These are phyloP conservation scores for Pseudomonodictys pantanalensis DNA, from an alignment of 495 filamentous ascomycete species.

Conservation along the genomic window DNA sequence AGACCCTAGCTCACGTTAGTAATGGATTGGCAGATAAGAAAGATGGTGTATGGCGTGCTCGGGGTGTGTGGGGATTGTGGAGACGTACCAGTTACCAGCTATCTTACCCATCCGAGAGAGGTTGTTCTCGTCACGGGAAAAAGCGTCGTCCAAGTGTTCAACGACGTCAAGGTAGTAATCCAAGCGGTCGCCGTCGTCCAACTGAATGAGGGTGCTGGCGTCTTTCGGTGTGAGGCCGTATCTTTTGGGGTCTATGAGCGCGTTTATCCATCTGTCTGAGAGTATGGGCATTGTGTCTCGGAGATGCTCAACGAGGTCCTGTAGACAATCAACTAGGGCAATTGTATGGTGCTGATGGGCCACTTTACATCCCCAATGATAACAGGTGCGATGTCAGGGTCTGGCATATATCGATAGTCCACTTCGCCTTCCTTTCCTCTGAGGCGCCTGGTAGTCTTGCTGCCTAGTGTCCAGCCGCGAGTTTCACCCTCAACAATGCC, in stretches of 20 bases:
- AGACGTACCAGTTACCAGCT: slow-evolving; percentile 37
- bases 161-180: slow-evolving; percentile 77
- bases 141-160: slow-evolving; percentile 38
- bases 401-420: slow-evolving; percentile 98
- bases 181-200: slow-evolving; percentile 76
- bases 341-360: background rate
- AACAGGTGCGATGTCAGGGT: slow-evolving; percentile 83
- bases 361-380: slow-evolving; percentile 58
- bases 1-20: slow-evolving; percentile 59
- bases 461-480: slow-evolving; percentile 83
- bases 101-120: slow-evolving; percentile 12
- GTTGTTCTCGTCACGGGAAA: slow-evolving; percentile 30
- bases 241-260: slow-evolving; percentile 49
- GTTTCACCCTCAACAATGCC: slow-evolving; percentile 83
- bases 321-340: background rate
- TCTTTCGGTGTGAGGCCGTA: slow-evolving; percentile 79
- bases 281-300: slow-evolving; percentile 57
- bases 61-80: slow-evolving; percentile 40
- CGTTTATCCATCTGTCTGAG: slow-evolving; percentile 65
- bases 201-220: slow-evolving; percentile 71
- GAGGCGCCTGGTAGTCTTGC: slow-evolving; percentile 68
- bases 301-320: slow-evolving; percentile 64
- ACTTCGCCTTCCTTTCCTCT: slow-evolving; percentile 96
- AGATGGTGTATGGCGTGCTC: slow-evolving; percentile 4
- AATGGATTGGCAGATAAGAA: no score